phyloP scores from a whole-genome alignment of 2,329 filamentous ascomycete genomes.

The Alternaria longipes region DNA sequence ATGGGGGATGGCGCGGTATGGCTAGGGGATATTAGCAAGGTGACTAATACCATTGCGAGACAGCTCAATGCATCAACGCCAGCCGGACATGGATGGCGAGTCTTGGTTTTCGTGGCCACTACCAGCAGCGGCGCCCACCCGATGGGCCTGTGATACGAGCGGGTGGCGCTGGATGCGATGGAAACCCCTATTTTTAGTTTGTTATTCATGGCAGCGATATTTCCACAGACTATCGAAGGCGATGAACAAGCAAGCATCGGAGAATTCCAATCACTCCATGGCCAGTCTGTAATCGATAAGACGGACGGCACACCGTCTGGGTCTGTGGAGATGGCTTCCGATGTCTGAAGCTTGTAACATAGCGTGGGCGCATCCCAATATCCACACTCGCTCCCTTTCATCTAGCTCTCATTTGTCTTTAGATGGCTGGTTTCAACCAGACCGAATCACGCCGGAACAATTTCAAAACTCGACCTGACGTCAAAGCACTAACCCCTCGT shows the following conservation, averaged over 20 bases:
- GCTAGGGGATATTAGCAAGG: conserved; percentile 25
- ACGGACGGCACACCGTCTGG: conserved; percentile 1
- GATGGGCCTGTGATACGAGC: conserved; percentile 29
- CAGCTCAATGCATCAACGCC: conserved; percentile 21
- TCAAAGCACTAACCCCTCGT: conserved; percentile 5
- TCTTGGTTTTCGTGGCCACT: conserved; percentile 32
- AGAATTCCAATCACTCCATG: not conserved
- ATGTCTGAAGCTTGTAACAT: conserved; percentile 1
- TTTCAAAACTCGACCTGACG: conserved; percentile 6
- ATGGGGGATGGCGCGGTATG: conserved; percentile 24
- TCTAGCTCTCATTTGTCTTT: conserved; percentile 11
- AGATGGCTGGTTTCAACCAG: conserved; percentile 11
- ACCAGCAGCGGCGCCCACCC: conserved; percentile 24
- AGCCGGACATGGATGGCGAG: conserved; percentile 25
- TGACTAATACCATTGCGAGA: conserved; percentile 2
- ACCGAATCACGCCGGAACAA: conserved; percentile 6
- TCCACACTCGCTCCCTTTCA: conserved; percentile 13
- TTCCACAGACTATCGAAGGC: not conserved
- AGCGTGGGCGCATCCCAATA: conserved; percentile 11
- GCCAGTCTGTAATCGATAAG: conserved; percentile 15
- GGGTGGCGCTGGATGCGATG: conserved; percentile 25
- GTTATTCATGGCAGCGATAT: conserved; percentile 10
- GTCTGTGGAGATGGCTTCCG: conserved; percentile 14
- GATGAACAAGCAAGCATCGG: conserved; percentile 3
- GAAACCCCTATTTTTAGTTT: conserved; percentile 33